phyloP scores from a whole-genome alignment of 73 alveolate species.

The Stentor coeruleus region DNA sequence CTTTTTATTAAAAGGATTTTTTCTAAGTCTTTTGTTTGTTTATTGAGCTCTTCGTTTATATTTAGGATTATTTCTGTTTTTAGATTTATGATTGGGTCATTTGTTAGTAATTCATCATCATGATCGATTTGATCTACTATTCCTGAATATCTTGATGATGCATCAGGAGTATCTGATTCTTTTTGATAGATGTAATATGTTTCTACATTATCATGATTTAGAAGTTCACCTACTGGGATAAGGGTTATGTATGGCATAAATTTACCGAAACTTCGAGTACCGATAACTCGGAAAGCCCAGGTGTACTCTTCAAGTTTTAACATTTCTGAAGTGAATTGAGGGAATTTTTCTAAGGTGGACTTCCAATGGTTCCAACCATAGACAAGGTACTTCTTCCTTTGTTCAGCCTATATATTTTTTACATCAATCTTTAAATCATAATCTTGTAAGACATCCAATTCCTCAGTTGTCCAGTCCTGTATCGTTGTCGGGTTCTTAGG shows the following conservation, averaged over 20 bases:
- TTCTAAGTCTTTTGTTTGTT: not conserved
- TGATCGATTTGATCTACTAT: not conserved
- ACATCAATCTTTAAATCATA: constrained; percentile 9
- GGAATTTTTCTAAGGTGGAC: not conserved
- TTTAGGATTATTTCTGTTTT: too few relatives aligned
- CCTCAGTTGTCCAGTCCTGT: constrained; percentile 7
- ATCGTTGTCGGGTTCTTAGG: not conserved
- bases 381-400: not conserved
- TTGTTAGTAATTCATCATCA: not conserved
- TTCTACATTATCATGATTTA: not conserved
- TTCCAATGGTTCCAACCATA: constrained; percentile 15
- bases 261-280: not conserved
- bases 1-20: too few relatives aligned
- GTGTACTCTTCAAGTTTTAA: not conserved
- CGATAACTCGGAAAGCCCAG: not conserved
- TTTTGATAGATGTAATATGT: not conserved
- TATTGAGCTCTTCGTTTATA: too few relatives aligned
- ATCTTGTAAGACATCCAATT: constrained; percentile 13
- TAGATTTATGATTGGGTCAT: not conserved
- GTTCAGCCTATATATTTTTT: constrained; percentile 6
- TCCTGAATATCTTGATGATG: not conserved
- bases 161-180: not conserved
- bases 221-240: not conserved
- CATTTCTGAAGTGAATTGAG: not conserved
- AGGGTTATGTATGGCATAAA: not conserved